A percentile compares a stretch with the other conserved stretches of the same genome.
These are phyloP conservation scores for Apiotrichum akiyoshidainum DNA, from an alignment of 1,284 basidiomycete species.

Conservation along the genomic window DNA sequence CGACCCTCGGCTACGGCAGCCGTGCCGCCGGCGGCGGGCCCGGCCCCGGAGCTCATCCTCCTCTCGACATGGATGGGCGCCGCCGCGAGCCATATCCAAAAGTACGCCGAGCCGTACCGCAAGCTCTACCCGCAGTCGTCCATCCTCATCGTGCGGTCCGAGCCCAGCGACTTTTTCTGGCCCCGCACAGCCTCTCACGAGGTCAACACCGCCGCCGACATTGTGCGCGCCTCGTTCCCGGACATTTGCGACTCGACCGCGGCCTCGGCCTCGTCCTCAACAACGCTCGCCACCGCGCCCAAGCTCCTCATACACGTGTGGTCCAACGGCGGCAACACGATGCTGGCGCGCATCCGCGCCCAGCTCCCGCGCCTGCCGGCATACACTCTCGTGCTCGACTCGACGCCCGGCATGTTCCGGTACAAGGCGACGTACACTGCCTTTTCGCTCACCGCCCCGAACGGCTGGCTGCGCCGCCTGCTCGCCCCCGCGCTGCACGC, in stretches of 20 bases:
- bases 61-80: constrained; percentile 24
- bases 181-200: not conserved
- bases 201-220: not conserved
- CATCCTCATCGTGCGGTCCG: constrained; percentile 17
- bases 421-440: constrained; percentile 8
- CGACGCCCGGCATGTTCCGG: constrained; percentile 15
- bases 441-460: constrained; percentile 3
- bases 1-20: not conserved
- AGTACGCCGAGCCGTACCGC: constrained; percentile 19
- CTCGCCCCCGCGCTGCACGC: constrained; percentile 12
- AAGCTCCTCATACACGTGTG: constrained; percentile 18
- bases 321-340: constrained; percentile 17
- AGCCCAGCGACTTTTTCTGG: constrained; percentile 10
- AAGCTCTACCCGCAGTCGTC: constrained; percentile 11
- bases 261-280: not conserved
- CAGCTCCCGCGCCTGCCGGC: constrained; percentile 2
- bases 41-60: constrained; percentile 14
- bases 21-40: not conserved
- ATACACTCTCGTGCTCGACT: constrained; percentile 18
- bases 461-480: constrained; percentile 2
- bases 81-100: constrained; percentile 10
- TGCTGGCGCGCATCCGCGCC: constrained; percentile 7
- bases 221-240: not conserved
- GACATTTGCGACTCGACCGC: not conserved
- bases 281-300: not conserved